Base-by-base conservation (phyloP, 1,139 yeast species). In the Nakaseomyces bracarensis region DNA sequence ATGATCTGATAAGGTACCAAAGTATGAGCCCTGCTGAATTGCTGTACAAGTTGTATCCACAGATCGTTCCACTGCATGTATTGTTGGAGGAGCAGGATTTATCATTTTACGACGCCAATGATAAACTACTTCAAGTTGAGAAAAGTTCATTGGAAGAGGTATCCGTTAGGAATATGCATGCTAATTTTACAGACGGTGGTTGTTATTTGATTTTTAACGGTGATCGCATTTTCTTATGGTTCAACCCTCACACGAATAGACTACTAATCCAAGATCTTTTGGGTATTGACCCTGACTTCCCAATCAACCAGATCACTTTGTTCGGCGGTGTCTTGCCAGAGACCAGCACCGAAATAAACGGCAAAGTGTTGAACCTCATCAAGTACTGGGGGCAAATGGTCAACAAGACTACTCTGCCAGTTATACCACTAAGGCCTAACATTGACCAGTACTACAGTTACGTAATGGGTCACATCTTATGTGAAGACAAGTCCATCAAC, bases 131-230 rank as follows among this genome's bases (percentile, higher is more conserved):
- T 59, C 66, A 69, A 15, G 55, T 73, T 46, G 52, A 66, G 10
- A 37, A 43, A 1, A 23, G 33, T 1, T 64, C 68, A 3, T 60
- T 75, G 14, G 72, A 78, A 48, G 72, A 71, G 44, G 41, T 61
- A 19, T 47, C 61, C 8, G 59, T 58, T 3, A 50, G 58, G 29
- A 48, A 52, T 36, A 45, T 53, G 23, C 52, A 51, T 37, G 36
- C 47, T 3, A 47, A 49, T 27, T 47, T 61, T 14, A 47, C 53
- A 5, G 55, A 60, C 39, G 87, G 89, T 36, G 94, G 96, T 3
- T 89, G 84, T 7, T 86, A 83, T 61, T 58, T 89, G 40, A 63
- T 82, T 27, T 89, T 82, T 66, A 77, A 84, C 54, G 94, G 96
- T 11, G 69, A 67, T 23, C 60, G 68, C 18, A 69, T 81, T 3